Evolutionary conservation across 2,329 filamentous ascomycete species (phyloP).

Genomic region (Hypoxylon sp.): DNA sequence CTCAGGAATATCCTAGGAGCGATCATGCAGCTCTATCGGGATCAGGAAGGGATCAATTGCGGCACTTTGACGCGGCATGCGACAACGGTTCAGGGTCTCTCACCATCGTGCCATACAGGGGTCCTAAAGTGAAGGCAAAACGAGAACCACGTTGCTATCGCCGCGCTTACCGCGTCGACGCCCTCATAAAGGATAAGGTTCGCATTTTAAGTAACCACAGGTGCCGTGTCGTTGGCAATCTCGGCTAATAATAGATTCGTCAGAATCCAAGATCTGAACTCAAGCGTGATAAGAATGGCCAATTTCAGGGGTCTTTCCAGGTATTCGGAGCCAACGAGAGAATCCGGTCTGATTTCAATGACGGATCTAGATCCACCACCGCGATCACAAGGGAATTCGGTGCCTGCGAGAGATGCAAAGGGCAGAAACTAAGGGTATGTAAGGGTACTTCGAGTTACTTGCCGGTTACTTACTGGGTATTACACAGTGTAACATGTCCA

Average conservation of each 20-base stretch:
- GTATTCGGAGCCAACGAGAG: conserved; percentile 28
- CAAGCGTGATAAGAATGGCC: conserved; percentile 24
- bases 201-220: conserved; percentile 6
- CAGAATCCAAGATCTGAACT: conserved; percentile 30
- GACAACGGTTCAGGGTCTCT: conserved; percentile 5
- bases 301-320: conserved; percentile 21
- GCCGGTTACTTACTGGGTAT: conserved; percentile 14
- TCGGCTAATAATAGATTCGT: conserved; percentile 16
- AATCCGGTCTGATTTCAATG: conserved; percentile 23
- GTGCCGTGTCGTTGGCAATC: not conserved
- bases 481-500: conserved; percentile 30
- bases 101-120: conserved; percentile 28
- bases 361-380: conserved; percentile 17
- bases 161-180: conserved; percentile 26
- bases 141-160: conserved; percentile 5
- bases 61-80: conserved; percentile 3
- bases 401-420: conserved; percentile 26
- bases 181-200: conserved; percentile 29
- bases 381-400: conserved; percentile 24
- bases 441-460: conserved; percentile 6
- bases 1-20: conserved; percentile 7
- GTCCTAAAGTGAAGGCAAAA: conserved; percentile 19
- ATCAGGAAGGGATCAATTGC: conserved; percentile 16
- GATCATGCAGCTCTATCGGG: conserved; percentile 18
- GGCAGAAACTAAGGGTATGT: conserved; percentile 28